Conservation (phyloP, 495 filamentous ascomycete genomes). For the Amphirosellinia nigrospora region DNA sequence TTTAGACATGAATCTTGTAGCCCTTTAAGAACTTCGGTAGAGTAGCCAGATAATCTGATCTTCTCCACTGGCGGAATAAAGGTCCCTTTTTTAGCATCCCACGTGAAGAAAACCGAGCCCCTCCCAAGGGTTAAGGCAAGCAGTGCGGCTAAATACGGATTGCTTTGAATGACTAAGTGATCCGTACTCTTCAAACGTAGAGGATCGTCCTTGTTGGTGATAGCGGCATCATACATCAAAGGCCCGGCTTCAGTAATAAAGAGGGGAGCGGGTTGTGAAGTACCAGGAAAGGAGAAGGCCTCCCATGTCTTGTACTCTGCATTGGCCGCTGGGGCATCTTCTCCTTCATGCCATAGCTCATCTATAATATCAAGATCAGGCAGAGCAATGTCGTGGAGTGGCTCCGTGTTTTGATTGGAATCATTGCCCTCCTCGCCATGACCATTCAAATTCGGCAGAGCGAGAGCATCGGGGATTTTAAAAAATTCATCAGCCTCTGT, state of each 20-base stretch:
- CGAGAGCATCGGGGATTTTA: slow-evolving; percentile 44
- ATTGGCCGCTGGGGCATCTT: slow-evolving; percentile 36
- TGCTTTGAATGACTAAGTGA: slow-evolving; percentile 46
- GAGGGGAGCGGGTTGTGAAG: slow-evolving; percentile 54
- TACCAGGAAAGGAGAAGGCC: slow-evolving; percentile 56
- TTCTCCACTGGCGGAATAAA: slow-evolving; percentile 64
- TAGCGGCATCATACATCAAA: slow-evolving; percentile 71
- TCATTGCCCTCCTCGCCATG: slow-evolving; percentile 29
- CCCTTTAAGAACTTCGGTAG: slow-evolving; percentile 59
- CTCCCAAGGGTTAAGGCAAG: slow-evolving; percentile 78
- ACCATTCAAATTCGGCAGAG: slow-evolving; percentile 41
- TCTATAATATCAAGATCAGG: slow-evolving; percentile 41
- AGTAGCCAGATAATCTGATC: slow-evolving; percentile 73
- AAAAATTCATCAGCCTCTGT: slow-evolving; percentile 47
- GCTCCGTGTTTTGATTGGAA: slow-evolving; percentile 28
- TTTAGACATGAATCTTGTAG: slow-evolving; percentile 63
- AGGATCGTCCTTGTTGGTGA: slow-evolving; percentile 46
- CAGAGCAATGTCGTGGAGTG: slow-evolving; percentile 35
- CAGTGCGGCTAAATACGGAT: slow-evolving; percentile 65
- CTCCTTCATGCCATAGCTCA: slow-evolving; percentile 62
- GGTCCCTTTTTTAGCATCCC: slow-evolving; percentile 58
- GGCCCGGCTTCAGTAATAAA: slow-evolving; percentile 83
- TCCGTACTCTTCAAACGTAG: slow-evolving; percentile 38
- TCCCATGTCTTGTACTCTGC: slow-evolving; percentile 75
- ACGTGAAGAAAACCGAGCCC: slow-evolving; percentile 79